Evolutionary conservation across 495 filamentous ascomycete genomes (phyloP).

Genomic region (Usnea hakonensis): DNA sequence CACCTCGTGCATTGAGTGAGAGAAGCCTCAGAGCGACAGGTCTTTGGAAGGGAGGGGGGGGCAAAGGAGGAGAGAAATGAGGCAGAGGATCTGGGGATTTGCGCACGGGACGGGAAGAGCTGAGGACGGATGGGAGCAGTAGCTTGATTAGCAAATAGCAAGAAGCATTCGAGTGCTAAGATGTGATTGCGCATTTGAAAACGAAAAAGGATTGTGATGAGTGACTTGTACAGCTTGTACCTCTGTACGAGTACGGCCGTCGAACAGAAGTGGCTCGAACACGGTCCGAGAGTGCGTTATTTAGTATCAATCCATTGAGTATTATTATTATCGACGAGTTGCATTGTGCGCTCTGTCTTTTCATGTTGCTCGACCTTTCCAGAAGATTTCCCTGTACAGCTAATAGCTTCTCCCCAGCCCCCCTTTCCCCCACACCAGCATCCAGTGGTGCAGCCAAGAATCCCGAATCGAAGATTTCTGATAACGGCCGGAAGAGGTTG

Average conservation of each 20-base stretch:
- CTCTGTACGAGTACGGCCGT: background rate
- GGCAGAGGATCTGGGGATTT: background rate
- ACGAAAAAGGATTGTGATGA: background rate
- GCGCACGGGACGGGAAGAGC: background rate
- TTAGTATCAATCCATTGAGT: background rate
- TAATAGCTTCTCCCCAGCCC: background rate
- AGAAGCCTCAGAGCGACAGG: no score
- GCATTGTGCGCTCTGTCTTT: background rate
- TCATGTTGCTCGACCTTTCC: background rate
- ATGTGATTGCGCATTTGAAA: slow-evolving; percentile 4
- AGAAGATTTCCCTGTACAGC: background rate
- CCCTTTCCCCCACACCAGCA: background rate
- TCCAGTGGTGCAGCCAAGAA: no score
- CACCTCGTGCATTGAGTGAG: no score
- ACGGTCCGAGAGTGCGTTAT: slow-evolving; percentile 1
- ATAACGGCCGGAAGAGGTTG: no score
- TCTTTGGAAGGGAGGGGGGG: no score
- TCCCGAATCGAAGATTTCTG: no score
- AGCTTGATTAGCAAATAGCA: background rate
- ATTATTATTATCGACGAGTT: background rate
- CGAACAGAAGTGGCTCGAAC: background rate
- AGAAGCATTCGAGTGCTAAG: background rate
- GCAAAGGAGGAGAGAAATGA: no score
- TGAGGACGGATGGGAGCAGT: background rate
- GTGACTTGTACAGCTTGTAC: background rate